Base-by-base conservation (phyloP, 164 flowering plant genomes). In the Annona cherimola region DNA sequence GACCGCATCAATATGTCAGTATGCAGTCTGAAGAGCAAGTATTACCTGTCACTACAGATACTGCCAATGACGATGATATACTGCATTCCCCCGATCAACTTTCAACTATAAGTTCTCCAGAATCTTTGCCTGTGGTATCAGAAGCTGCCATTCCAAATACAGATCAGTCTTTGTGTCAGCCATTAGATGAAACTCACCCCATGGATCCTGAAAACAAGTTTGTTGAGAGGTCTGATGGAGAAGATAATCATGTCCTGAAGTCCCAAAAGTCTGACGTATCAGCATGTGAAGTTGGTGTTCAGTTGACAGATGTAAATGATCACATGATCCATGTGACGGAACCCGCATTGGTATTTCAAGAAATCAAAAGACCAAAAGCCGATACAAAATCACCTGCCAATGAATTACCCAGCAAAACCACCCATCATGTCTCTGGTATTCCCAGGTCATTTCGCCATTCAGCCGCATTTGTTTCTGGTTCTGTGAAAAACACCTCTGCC, bases 401-500 rank as follows among this genome's bases (percentile, higher is more conserved):
- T 57, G 86, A 76, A 68, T 68, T 66, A 26, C 63, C 50, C 60
- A 71, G 61, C 69, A 72, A 67, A 54, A 82, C 71, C 70, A 83
- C 73, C 61, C 79, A 75, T 45, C 72, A 19, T 8, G 73, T n/a
- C 69, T 68, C 81, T 75, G 70, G 70, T 42, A 79, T 77, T 69
- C 82, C 83, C 40, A 81, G 64, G 70, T 72, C 41, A 69, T 78
- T 80, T 69, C 77, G 82, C 2, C 77, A 77, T 76, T 78, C 60
- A 46, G 63, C 81, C 55, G 71, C 84, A 65, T 54, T 71, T 63
- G 73, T 16, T 55, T 69, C 70, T 69, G 45, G 71, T 41, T 68
- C 74, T 66, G 63, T 83, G 69, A 88, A 79, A 71, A 80, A 73
- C 68, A 61, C 78, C 19, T 67, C 85, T 71, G 63, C 77, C 60